Conservation (phyloP, 805 yeast genomes). For the Starmerella floricola region DNA sequence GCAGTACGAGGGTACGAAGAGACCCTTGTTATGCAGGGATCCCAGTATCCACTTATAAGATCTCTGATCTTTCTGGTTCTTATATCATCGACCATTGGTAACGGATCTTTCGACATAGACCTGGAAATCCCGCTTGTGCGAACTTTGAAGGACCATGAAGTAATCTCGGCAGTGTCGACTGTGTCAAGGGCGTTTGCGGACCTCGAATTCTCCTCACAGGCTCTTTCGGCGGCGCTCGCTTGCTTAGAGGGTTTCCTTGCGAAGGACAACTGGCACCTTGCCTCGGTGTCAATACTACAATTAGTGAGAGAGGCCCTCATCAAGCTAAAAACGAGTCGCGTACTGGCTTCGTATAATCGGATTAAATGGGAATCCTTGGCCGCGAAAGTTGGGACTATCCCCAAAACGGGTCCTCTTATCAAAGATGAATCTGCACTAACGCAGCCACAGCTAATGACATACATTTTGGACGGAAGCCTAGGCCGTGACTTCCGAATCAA, state of each 20-base stretch:
- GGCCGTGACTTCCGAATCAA: not conserved
- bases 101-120: not conserved
- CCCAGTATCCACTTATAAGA: not conserved
- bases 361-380: not conserved
- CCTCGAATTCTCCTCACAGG: not conserved
- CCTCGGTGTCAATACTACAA: not conserved
- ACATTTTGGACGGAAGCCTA: no score
- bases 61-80: slow-evolving; percentile 1
- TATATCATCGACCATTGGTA: slow-evolving; percentile 1
- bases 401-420: no score
- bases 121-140: not conserved
- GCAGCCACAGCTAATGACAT: not conserved
- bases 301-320: not conserved
- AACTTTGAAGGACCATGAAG: not conserved
- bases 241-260: not conserved
- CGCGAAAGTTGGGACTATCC: not conserved
- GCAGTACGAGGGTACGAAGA: slow-evolving; percentile 6
- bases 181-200: not conserved
- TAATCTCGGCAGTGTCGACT: not conserved
- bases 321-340: not conserved
- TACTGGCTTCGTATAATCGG: not conserved
- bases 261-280: not conserved
- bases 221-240: not conserved
- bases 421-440: not conserved
- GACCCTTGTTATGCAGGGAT: not conserved